Evolutionary conservation across 139 green algal genomes (phyloP).

Genomic region (Asterochloris sp.): DNA sequence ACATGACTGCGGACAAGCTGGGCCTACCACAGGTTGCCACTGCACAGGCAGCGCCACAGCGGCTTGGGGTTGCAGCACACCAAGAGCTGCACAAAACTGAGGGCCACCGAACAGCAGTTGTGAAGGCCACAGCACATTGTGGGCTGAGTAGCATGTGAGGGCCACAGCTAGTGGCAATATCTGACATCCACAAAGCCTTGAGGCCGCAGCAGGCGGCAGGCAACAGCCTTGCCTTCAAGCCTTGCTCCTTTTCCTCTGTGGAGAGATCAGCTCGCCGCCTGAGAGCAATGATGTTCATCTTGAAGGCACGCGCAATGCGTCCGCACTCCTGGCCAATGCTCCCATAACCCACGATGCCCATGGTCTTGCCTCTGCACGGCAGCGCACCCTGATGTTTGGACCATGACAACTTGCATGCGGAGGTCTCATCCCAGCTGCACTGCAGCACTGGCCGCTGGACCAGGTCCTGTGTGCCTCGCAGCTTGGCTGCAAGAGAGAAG

Average conservation of each 20-base stretch:
- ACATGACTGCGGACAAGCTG: too few relatives aligned
- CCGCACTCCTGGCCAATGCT: constrained; percentile 60
- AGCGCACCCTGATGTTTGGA: too few relatives aligned
- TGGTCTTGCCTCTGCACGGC: constrained; percentile 35
- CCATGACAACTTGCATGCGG: too few relatives aligned
- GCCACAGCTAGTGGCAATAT: background rate
- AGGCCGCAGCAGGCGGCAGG: background rate
- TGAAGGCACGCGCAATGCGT: constrained; percentile 59
- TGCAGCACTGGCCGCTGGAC: too few relatives aligned
- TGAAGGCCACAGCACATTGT: background rate
- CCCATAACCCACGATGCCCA: constrained; percentile 74
- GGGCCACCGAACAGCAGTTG: background rate
- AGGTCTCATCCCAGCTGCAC: too few relatives aligned
- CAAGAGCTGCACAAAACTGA: background rate
- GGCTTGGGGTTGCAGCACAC: background rate
- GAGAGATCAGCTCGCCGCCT: constrained; percentile 47
- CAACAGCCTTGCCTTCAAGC: constrained; percentile 33
- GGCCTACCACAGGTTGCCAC: too few relatives aligned
- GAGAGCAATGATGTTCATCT: constrained; percentile 67
- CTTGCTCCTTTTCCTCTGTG: constrained; percentile 41
- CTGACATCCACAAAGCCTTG: background rate
- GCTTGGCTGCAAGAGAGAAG: too few relatives aligned
- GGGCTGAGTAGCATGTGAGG: background rate
- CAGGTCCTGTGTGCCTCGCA: too few relatives aligned
- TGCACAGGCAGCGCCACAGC: too few relatives aligned